Conservation (phyloP, 164 flowering plant genomes). For the Dillenia suffruticosa region DNA sequence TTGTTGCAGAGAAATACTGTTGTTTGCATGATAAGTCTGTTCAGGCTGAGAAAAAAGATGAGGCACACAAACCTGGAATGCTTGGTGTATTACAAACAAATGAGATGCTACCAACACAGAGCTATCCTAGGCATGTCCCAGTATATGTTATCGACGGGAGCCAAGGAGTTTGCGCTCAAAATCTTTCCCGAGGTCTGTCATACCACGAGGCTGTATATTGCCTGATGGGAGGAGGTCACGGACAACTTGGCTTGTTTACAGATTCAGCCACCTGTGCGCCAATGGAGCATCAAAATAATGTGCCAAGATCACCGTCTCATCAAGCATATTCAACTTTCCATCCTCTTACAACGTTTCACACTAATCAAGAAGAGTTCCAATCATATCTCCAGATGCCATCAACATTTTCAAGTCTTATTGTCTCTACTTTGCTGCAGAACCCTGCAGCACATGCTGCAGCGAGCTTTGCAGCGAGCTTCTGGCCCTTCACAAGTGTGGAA, state of each 20-base stretch:
- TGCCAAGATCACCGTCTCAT: constrained; percentile 34
- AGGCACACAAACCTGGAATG: constrained; percentile 16
- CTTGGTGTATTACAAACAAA: constrained; percentile 17
- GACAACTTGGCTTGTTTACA: constrained; percentile 18
- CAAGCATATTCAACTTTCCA: constrained; percentile 43
- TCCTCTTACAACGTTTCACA: constrained; percentile 37
- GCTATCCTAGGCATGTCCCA: constrained; percentile 64
- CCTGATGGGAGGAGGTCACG: constrained; percentile 31
- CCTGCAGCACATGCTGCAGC: constrained; percentile 94
- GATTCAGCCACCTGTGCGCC: constrained; percentile 39
- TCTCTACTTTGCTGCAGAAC: constrained; percentile 68
- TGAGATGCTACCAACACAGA: constrained; percentile 39
- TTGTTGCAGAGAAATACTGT: constrained; percentile 16
- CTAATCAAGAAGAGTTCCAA: constrained; percentile 41
- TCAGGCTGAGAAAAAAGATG: constrained; percentile 19
- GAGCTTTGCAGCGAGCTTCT: constrained; percentile 65
- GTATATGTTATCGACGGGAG: constrained; percentile 61
- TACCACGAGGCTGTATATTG: constrained; percentile 33
- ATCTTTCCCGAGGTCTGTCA: constrained; percentile 23
- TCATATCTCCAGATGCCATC: constrained; percentile 54
- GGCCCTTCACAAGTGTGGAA: constrained; percentile 50
- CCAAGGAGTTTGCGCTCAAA: constrained; percentile 26
- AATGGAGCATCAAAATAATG: constrained; percentile 33
- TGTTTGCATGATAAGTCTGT: constrained; percentile 20
- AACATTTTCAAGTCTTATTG: constrained; percentile 54